Base-by-base conservation (phyloP, 495 filamentous ascomycete species). In the Penicillium crystallinum region DNA sequence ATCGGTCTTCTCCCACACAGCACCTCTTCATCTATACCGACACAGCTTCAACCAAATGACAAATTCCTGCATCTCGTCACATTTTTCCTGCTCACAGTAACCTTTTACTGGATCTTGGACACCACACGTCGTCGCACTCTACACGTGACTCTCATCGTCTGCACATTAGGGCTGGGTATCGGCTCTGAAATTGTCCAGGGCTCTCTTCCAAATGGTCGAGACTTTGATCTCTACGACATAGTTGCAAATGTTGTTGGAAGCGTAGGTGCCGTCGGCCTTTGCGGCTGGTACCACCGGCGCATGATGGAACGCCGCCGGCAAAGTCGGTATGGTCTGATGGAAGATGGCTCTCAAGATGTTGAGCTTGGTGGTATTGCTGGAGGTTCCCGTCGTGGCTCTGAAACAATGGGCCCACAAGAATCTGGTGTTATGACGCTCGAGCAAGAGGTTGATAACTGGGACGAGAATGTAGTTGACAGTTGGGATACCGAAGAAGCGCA, bases 41-140 rank as follows among this genome's bases (percentile, higher is more conserved):
- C 86, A 51, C 81, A 93, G 23, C 58, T 87, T 48, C 77, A 80
- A 49, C 76, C 76, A 51, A 90, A 91, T 77, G 91, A 96, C 80
- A 96, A 97, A 71, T 74, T 88, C 65, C 82, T 99, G 22, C 95
- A 97, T 68, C 76, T 90, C 62, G 38, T 92, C 42, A 89, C 87
- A 54, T 97, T 99, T 76, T 95, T 97, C 81, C 58, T 87, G 50
- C 75, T 99, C 21, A 92, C 95, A 11, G 56, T 88, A 33, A 74
- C 77, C 59, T 97, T 97, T 80, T 99, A 99, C 83, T 99, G 92
- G 91, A 87, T 95, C 62, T 69, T 96, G 61, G 93, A 99, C 63
- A 91, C 91, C 37, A 83, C 84, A 42, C 87, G 95, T 42, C 82
- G 91, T 27, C 87, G 92, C 52, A 84, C 81, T 18, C 72, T 95